phyloP scores from a whole-genome alignment of 1,284 basidiomycete genomes.

The Papiliotrema fonsecae region DNA sequence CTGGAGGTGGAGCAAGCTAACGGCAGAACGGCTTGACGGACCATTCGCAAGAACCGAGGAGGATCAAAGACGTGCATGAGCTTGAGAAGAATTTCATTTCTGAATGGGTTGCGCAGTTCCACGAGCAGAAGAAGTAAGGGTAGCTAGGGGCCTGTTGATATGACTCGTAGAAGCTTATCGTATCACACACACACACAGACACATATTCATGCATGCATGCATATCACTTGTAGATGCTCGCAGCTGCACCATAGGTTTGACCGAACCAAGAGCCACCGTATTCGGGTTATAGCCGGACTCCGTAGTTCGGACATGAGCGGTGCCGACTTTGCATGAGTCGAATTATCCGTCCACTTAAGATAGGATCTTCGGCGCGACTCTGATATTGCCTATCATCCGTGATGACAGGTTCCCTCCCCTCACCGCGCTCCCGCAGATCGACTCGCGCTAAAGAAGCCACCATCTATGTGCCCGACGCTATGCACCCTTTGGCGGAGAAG shows the following conservation, averaged over 20 bases:
- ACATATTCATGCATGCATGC: background rate
- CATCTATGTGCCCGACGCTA: constrained; percentile 31
- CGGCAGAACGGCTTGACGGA: constrained; percentile 65
- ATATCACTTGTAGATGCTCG: background rate
- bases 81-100: constrained; percentile 76
- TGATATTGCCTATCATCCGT: no score
- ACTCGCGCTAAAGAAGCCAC: constrained; percentile 26
- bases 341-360: no score
- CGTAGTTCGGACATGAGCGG: no score
- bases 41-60: constrained; percentile 62
- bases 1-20: background rate
- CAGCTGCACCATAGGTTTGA: no score
- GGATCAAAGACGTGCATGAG: constrained; percentile 74
- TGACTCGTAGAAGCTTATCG: no score
- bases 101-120: constrained; percentile 70
- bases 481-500: constrained; percentile 32
- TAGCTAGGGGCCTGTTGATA: background rate
- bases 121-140: constrained; percentile 21
- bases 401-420: no score
- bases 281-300: no score
- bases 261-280: no score
- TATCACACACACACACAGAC: background rate
- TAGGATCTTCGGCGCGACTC: no score
- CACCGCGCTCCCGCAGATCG: no score
- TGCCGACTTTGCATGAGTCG: no score